Percentiles rank a stretch among this genome's conserved stretches.
These are phyloP conservation scores for Pseudophaeomoniella oleicola DNA, from an alignment of 2,329 filamentous ascomycete species.

Conservation along the genomic window DNA sequence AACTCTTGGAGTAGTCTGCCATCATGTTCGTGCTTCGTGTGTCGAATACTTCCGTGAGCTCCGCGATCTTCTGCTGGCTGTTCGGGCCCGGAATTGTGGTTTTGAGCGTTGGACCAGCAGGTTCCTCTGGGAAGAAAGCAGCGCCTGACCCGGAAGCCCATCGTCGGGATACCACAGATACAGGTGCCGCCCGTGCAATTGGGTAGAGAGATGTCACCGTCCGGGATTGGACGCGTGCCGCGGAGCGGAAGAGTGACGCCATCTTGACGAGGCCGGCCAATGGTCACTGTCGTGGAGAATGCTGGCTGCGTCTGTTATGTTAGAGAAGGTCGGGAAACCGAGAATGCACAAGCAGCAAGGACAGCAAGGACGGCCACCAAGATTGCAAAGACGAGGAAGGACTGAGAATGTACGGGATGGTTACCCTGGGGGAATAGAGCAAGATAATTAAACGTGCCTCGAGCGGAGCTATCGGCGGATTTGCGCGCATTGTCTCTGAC, in stretches of 20 bases:
- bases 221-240: neutral
- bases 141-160: slow-evolving; percentile 1
- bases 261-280: too few relatives aligned
- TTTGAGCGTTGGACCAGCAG: slow-evolving; percentile 36
- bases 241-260: neutral
- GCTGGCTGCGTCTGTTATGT: too few relatives aligned
- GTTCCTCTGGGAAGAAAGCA: slow-evolving; percentile 43
- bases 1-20: slow-evolving; percentile 57
- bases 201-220: neutral
- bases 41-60: slow-evolving; percentile 69
- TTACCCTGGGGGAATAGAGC: neutral
- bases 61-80: slow-evolving; percentile 52
- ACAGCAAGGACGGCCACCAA: neutral
- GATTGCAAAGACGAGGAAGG: neutral
- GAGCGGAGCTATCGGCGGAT: neutral
- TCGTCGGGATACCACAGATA: neutral
- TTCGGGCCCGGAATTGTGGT: slow-evolving; percentile 61
- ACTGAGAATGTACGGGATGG: neutral
- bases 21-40: slow-evolving; percentile 76
- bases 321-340: too few relatives aligned
- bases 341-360: too few relatives aligned
- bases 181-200: neutral
- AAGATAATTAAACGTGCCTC: neutral
- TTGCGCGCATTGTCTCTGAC: neutral
- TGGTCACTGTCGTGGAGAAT: too few relatives aligned